phyloP scores from a whole-genome alignment of 768 basidiomycete genomes.

The Mrakia frigida region DNA sequence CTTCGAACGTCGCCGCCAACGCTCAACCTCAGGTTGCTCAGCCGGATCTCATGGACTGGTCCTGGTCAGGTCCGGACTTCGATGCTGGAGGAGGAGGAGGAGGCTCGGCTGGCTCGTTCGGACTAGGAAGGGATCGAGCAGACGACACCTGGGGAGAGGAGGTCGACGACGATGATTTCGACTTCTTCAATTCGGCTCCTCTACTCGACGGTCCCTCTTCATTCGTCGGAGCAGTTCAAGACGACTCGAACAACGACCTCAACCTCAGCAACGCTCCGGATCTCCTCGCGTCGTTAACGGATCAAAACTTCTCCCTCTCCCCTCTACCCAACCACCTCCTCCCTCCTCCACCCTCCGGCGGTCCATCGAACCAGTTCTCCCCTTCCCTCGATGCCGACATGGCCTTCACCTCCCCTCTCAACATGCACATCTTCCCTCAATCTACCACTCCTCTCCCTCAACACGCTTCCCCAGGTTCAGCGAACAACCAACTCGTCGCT shows the following conservation, averaged over 20 bases:
- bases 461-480: not conserved
- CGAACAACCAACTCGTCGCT: not conserved
- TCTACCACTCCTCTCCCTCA: not conserved
- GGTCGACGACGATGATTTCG: slow-evolving; percentile 84
- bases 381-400: slow-evolving; percentile 12
- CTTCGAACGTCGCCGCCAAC: not conserved
- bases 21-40: not conserved
- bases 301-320: slow-evolving; percentile 5
- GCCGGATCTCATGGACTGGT: slow-evolving; percentile 30
- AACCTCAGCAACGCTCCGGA: not conserved
- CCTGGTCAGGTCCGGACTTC: slow-evolving; percentile 37
- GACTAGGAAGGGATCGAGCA: not conserved
- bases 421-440: slow-evolving; percentile 1
- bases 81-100: slow-evolving; percentile 38
- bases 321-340: slow-evolving; percentile 18
- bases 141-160: slow-evolving; percentile 41
- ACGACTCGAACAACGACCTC: not conserved
- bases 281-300: not conserved
- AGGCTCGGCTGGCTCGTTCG: not conserved
- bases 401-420: not conserved
- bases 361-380: not conserved
- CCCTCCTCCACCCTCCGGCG: not conserved
- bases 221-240: not conserved
- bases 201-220: not conserved
- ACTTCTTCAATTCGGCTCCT: slow-evolving; percentile 62